A percentile compares a stretch with the other conserved stretches of the same genome.
These are phyloP conservation scores for Xanthoparmelia taractica DNA, from an alignment of 495 filamentous ascomycete genomes.

Conservation along the genomic window DNA sequence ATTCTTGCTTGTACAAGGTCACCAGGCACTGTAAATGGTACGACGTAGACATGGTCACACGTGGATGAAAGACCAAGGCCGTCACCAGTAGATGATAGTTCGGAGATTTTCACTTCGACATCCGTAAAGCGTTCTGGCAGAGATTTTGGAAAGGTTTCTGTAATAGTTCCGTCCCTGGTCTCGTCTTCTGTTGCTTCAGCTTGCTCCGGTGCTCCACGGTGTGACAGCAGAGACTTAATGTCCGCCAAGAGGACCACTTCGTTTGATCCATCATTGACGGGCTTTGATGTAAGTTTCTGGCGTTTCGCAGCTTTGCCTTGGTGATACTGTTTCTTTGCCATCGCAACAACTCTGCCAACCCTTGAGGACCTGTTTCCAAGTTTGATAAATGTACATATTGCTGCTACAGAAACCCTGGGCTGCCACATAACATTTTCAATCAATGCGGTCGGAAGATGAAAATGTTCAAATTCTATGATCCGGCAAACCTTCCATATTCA, in stretches of 20 bases:
- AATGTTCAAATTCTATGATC: background rate
- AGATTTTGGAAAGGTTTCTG: background rate
- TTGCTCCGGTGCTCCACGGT: constrained; percentile 36
- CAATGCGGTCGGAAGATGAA: background rate
- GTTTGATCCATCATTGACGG: constrained; percentile 46
- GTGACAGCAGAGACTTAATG: constrained; percentile 53
- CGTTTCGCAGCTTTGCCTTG: constrained; percentile 38
- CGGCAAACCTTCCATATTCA: constrained; percentile 16
- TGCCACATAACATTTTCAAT: constrained; percentile 2
- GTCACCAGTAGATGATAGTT: constrained; percentile 73
- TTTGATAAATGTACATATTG: background rate
- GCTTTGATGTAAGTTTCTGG: constrained; percentile 45
- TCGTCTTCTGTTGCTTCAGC: background rate
- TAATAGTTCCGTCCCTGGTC: background rate
- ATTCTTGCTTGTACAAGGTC: constrained; percentile 74
- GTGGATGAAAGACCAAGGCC: constrained; percentile 29
- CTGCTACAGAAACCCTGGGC: background rate
- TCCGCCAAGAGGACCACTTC: constrained; percentile 73
- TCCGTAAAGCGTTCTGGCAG: constrained; percentile 65
- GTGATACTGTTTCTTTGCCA: constrained; percentile 20
- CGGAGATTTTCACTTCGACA: constrained; percentile 66
- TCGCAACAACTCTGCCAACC: background rate
- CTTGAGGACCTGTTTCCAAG: background rate
- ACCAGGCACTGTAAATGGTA: constrained; percentile 82
- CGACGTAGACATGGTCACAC: constrained; percentile 63